Percentiles rank a stretch among this genome's conserved stretches.
Evolutionary conservation across 257 asterid genomes (phyloP).

Genomic region (Mentha longifolia): DNA sequence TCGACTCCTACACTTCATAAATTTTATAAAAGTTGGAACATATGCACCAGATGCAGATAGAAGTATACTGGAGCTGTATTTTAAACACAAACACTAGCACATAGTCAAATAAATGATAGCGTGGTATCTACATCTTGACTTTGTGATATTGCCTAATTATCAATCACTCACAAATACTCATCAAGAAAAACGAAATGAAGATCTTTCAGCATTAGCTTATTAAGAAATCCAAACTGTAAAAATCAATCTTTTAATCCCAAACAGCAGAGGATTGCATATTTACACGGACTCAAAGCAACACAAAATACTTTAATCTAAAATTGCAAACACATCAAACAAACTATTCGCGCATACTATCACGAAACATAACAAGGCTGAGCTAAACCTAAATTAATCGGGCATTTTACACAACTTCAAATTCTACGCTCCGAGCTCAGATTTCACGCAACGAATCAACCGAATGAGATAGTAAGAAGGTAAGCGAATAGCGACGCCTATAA

Average conservation of each 20-base stretch:
- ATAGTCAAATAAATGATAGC: neutral
- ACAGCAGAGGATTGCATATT: neutral
- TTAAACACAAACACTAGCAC: neutral
- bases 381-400: conserved; percentile 1
- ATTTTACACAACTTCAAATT: neutral
- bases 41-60: neutral
- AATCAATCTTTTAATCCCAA: too few species aligned
- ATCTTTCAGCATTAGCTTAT: neutral
- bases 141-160: neutral
- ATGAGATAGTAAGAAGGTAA: neutral
- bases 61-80: neutral
- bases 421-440: neutral
- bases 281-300: neutral
- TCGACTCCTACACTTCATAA: neutral
- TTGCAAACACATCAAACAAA: neutral
- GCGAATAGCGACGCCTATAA: neutral
- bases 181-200: neutral
- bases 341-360: neutral
- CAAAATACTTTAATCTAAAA: neutral
- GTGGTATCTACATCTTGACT: neutral
- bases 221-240: neutral
- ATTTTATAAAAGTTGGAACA: neutral
- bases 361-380: neutral
- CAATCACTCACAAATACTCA: neutral
- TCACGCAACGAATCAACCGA: neutral